Base-by-base conservation (phyloP, 805 yeast species). In the Debaryomyces maramus region DNA sequence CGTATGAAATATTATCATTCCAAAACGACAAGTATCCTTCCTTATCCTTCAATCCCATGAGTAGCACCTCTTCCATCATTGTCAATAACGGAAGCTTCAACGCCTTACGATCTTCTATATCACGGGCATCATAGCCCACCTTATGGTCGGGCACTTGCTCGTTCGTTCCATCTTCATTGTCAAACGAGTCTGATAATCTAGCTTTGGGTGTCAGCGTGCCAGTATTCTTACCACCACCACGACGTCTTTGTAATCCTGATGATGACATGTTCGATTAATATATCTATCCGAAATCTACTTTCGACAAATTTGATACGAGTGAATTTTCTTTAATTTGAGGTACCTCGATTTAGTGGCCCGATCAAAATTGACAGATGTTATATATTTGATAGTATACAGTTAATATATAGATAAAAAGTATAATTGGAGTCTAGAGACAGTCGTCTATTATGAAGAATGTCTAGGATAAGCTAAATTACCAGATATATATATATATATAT, bases 1-100 rank as follows among this genome's bases (percentile, higher is more conserved):
- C 96, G 67, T 93, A 93, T 17, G 97, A 88, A 39, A 93, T 90
- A 64, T 88, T 90, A 65, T 93, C 99, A 60, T 93, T 93, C 99
- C 99, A 93, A 66, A 93, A 93, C 20, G 97, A 88, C 32, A 93
- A 72, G 62, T 91, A 89, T 9, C 99, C 99, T 64, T 93, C 98
- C 53, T 86, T 85, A 65, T 93, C 98, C 58, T 91, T 90, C 49
- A 93, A 75, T 4, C 99, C 99, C 70, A 93, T 77, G 47, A 93
- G 74, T 48, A 93, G 70, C 5, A 93, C 97, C 65, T 93, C 99
- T 64, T 93, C 99, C 97, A 93, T 89, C 50, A 93, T 68, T 0
- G 99, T 93, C 50, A 93, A 72, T 31, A 80, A 70, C 1, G 99
- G 99, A 20, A 70, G 62, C 35, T 69, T 66, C 38, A 65, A 56